These are phyloP conservation scores for Lotmaria passim DNA, from an alignment of 208 protist genomes.

Conservation along the genomic window DNA sequence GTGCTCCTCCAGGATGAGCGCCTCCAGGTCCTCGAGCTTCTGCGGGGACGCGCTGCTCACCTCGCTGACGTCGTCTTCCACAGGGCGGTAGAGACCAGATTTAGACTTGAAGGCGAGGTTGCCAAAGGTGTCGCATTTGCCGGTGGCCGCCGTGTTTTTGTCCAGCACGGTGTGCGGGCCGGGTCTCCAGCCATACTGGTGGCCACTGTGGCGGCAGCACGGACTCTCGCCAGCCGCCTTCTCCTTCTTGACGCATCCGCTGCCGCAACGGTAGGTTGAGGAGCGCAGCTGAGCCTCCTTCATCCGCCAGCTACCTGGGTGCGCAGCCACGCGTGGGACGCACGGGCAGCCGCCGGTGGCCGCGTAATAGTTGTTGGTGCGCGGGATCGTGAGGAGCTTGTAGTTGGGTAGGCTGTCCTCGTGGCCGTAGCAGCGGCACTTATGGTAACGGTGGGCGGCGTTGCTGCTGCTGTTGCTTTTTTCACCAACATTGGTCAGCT, in stretches of 20 bases:
- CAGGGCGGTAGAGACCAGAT: constrained; percentile 20
- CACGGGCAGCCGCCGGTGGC: constrained; percentile 74
- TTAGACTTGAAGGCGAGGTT: constrained; percentile 78
- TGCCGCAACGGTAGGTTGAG: constrained; percentile 44
- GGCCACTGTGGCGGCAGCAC: constrained; percentile 63
- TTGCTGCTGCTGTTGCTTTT: constrained; percentile 2
- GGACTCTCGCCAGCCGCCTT: constrained; percentile 18
- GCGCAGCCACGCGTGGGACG: constrained; percentile 65
- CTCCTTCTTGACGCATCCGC: constrained; percentile 47
- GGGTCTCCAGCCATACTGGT: constrained; percentile 66
- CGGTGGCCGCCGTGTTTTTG: constrained; percentile 68
- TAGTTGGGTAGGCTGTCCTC: constrained; percentile 64
- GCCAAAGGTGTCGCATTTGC: constrained; percentile 82
- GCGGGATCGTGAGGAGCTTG: constrained; percentile 66
- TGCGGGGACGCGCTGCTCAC: constrained; percentile 64
- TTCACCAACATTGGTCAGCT: constrained; percentile 2
- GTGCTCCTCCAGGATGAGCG: constrained; percentile 77
- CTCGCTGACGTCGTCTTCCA: constrained; percentile 54
- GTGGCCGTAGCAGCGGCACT: constrained; percentile 70
- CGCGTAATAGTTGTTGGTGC: constrained; percentile 85
- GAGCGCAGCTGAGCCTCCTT: constrained; percentile 65
- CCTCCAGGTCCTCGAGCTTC: constrained; percentile 78
- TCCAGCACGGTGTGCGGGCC: constrained; percentile 68
- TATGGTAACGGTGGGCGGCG: constrained; percentile 36
- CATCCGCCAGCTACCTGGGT: constrained; percentile 73